Conservation (phyloP, 306 rosid genomes). For the Vigna mungo region DNA sequence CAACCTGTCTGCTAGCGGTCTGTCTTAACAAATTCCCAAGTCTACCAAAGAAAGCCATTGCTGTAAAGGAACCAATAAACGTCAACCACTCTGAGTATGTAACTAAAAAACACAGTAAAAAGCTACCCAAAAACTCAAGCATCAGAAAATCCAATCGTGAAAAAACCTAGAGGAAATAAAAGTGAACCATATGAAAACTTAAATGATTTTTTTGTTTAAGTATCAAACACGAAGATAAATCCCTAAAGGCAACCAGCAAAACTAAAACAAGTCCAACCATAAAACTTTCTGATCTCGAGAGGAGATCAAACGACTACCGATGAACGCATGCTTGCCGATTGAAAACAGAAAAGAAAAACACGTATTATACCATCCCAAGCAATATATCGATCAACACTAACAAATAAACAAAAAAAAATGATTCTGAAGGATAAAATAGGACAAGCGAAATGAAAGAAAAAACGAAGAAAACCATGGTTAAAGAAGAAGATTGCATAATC, state of each 20-base stretch:
- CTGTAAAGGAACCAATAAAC: conserved; percentile 21
- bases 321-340: not conserved
- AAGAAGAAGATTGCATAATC: not conserved
- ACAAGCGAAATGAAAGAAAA: not conserved
- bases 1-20: conserved; percentile 55
- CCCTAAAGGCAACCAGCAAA: not conserved
- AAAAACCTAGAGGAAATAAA: not conserved
- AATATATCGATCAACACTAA: not conserved
- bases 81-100: not conserved
- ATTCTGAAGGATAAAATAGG: not conserved
- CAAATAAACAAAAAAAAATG: not conserved
- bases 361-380: not conserved
- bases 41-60: conserved; percentile 84
- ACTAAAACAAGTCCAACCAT: conserved; percentile 22
- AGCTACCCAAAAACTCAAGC: not conserved
- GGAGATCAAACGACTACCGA: not conserved
- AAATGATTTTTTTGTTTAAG: not conserved
- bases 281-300: not conserved
- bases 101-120: not conserved
- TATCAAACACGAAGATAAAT: not conserved
- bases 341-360: not conserved
- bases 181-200: not conserved
- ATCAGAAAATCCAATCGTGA: not conserved
- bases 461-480: not conserved
- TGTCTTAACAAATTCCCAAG: conserved; percentile 75